phyloP scores from a whole-genome alignment of 129 eudicot species.

The Deinandra increscens region DNA sequence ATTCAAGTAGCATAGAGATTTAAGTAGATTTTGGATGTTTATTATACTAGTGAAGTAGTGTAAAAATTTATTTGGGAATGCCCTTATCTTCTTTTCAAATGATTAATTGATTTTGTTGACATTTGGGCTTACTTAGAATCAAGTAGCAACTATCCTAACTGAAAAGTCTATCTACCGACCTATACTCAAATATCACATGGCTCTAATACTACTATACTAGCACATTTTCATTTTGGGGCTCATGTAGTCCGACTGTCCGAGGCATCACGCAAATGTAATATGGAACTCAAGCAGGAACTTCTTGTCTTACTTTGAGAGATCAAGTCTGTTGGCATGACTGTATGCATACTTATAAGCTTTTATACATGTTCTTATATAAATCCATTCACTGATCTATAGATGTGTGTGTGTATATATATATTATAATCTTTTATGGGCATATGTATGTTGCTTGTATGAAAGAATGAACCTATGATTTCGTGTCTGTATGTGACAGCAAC shows the following conservation, averaged over 20 bases:
- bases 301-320: background rate
- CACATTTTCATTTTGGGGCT: too few species aligned
- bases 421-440: background rate
- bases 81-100: background rate
- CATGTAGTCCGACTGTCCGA: too few species aligned
- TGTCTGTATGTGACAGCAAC: too few species aligned
- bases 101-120: background rate
- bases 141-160: background rate
- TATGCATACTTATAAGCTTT: background rate
- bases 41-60: background rate
- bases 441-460: background rate
- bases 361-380: background rate
- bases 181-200: background rate
- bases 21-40: background rate
- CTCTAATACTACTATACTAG: too few species aligned
- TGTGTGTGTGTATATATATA: background rate
- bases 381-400: background rate
- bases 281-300: background rate
- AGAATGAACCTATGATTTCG: background rate
- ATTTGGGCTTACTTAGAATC: background rate
- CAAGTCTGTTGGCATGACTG: background rate
- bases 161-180: background rate
- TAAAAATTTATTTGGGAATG: background rate
- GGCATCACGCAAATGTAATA: background rate
- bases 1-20: too few species aligned